Percentiles rank a stretch among this genome's conserved stretches.
Conservation (phyloP, 169 alveolate genomes). For the Cryptosporidium andersoni region DNA sequence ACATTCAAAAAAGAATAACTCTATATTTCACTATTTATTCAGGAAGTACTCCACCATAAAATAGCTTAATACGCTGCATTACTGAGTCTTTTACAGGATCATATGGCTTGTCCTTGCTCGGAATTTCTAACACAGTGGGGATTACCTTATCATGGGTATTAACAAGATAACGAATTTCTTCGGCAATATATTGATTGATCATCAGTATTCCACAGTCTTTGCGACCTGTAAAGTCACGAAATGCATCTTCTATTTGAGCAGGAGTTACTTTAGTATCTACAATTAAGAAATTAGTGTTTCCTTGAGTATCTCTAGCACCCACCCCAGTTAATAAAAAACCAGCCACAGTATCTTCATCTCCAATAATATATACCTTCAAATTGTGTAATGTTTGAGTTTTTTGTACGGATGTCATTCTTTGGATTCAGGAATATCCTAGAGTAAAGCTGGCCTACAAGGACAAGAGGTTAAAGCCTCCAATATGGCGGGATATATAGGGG, state of each 20-base stretch:
- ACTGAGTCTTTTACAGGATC: constrained; percentile 84
- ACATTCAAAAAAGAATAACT: neutral
- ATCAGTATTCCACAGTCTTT: constrained; percentile 86
- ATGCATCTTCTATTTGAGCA: constrained; percentile 80
- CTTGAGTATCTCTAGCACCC: constrained; percentile 86
- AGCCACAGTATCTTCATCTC: constrained; percentile 85
- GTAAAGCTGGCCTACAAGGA: too few relatives aligned
- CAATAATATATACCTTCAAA: constrained; percentile 60
- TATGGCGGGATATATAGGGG: too few relatives aligned
- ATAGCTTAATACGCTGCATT: constrained; percentile 69
- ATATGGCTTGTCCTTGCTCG: constrained; percentile 86
- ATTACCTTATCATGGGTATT: constrained; percentile 82
- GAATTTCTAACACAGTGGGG: constrained; percentile 89
- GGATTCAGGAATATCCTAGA: neutral
- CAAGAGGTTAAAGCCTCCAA: too few relatives aligned
- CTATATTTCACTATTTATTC: constrained; percentile 1
- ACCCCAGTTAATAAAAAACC: constrained; percentile 89
- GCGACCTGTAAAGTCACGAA: constrained; percentile 78
- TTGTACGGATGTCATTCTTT: constrained; percentile 27
- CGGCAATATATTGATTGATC: constrained; percentile 83
- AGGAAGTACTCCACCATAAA: constrained; percentile 67
- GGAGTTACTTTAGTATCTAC: constrained; percentile 81
- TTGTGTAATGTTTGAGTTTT: constrained; percentile 40
- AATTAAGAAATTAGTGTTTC: constrained; percentile 81
- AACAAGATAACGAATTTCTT: constrained; percentile 82